Evolutionary conservation across 1,284 basidiomycete genomes (phyloP).

Genomic region (Trichosporon coremiiforme): DNA sequence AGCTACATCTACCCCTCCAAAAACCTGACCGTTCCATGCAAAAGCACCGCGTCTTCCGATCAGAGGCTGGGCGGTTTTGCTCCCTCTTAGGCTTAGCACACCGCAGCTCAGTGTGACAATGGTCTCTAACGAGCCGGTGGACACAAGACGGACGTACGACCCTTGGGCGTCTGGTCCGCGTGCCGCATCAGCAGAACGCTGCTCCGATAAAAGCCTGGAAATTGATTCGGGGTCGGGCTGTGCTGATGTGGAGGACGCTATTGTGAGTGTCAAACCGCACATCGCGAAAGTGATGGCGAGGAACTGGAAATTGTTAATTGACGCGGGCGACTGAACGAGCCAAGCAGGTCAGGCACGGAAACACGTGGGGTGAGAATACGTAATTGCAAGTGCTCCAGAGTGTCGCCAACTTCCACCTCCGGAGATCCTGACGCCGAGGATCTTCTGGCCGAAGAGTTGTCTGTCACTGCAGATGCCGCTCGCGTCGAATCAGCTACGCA

Average conservation of each 20-base stretch:
- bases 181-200: conserved; percentile 28
- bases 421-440: too few relatives aligned
- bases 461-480: too few relatives aligned
- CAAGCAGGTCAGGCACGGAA: too few relatives aligned
- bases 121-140: conserved; percentile 18
- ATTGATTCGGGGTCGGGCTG: too few relatives aligned
- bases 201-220: conserved; percentile 23
- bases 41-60: conserved; percentile 62
- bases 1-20: conserved; percentile 70
- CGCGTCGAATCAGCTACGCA: too few relatives aligned
- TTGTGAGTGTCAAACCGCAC: conserved; percentile 46
- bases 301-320: too few relatives aligned
- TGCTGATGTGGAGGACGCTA: background rate
- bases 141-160: conserved; percentile 26
- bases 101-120: conserved; percentile 67
- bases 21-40: conserved; percentile 92
- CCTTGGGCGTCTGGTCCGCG: conserved; percentile 44
- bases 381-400: too few relatives aligned
- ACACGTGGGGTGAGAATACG: too few relatives aligned
- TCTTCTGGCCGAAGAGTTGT: too few relatives aligned
- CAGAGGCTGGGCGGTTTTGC: conserved; percentile 73
- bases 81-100: conserved; percentile 76
- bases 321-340: too few relatives aligned
- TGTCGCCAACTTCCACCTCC: too few relatives aligned
- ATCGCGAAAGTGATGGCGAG: too few relatives aligned